Evolutionary conservation across 176 grass and related monocot genomes (phyloP).

Genomic region (Aegilops umbellulata): DNA sequence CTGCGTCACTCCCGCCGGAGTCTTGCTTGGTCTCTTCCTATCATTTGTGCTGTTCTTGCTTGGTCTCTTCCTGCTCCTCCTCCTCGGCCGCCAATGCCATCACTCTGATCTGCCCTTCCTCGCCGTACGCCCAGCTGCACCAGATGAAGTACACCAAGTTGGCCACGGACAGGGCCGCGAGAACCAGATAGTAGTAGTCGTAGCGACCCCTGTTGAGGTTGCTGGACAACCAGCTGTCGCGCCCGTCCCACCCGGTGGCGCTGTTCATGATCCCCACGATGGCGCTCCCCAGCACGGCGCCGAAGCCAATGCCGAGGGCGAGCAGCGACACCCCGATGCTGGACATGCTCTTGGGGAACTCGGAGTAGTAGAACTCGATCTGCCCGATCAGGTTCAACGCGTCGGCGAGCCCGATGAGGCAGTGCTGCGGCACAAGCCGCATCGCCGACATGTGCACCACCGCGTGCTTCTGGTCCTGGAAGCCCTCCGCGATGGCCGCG

Average conservation of each 20-base stretch:
- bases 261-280: constrained; percentile 29
- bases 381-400: constrained; percentile 58
- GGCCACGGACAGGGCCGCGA: constrained; percentile 30
- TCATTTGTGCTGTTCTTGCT: neutral
- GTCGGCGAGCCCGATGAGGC: constrained; percentile 58
- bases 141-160: constrained; percentile 48
- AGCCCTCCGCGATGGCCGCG: constrained; percentile 26
- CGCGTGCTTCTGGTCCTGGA: constrained; percentile 2
- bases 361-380: constrained; percentile 83
- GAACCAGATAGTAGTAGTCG: constrained; percentile 65
- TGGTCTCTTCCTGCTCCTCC: neutral
- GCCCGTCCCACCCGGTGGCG: constrained; percentile 14
- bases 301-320: constrained; percentile 39
- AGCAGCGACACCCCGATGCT: constrained; percentile 69
- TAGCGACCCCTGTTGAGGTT: constrained; percentile 62
- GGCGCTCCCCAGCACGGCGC: constrained; percentile 31
- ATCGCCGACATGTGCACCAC: constrained; percentile 62
- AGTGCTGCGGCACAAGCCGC: constrained; percentile 57
- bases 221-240: constrained; percentile 46
- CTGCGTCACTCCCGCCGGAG: neutral
- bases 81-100: constrained; percentile 28
- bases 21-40: neutral
- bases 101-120: constrained; percentile 42
- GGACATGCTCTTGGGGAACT: constrained; percentile 71
- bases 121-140: constrained; percentile 60